Evolutionary conservation across 1,284 basidiomycete species (phyloP).

Genomic region (Tranzscheliella williamsii): DNA sequence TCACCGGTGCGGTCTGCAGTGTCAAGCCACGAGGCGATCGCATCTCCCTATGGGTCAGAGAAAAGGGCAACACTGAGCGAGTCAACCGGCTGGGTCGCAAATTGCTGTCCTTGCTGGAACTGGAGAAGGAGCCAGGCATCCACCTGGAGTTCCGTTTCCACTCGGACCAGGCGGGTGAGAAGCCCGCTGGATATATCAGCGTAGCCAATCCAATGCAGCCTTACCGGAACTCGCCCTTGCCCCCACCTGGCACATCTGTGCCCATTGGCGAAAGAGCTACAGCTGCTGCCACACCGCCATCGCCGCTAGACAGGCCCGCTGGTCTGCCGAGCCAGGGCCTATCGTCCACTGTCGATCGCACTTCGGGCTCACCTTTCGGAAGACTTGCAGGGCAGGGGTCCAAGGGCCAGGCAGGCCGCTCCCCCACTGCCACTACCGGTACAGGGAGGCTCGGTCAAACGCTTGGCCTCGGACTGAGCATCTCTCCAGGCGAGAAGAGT

Average conservation of each 20-base stretch:
- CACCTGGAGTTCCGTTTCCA: conserved; percentile 36
- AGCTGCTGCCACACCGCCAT: no score
- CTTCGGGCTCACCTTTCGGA: no score
- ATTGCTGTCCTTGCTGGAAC: conserved; percentile 52
- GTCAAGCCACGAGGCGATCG: conserved; percentile 82
- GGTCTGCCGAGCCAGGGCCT: no score
- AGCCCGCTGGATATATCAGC: conserved; percentile 5
- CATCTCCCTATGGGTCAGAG: conserved; percentile 84
- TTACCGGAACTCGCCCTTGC: no score
- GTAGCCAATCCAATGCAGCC: no score
- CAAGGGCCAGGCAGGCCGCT: no score
- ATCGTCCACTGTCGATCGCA: no score
- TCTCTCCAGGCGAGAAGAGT: no score
- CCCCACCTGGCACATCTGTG: no score
- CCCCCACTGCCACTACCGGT: neutral
- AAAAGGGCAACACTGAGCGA: conserved; percentile 78
- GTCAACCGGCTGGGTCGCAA: conserved; percentile 80
- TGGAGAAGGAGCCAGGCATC: conserved; percentile 26
- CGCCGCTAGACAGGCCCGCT: no score
- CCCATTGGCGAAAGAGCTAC: no score
- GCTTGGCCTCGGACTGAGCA: conserved; percentile 7
- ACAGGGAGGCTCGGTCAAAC: conserved; percentile 18
- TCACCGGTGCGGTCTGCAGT: conserved; percentile 80
- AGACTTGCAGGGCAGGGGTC: no score
- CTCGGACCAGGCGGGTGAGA: conserved; percentile 1